Evolutionary conservation across 2,329 filamentous ascomycete genomes (phyloP), one percentile per base, ranked within the genome.

Genomic region (Fusarium caatingaense): DNA sequence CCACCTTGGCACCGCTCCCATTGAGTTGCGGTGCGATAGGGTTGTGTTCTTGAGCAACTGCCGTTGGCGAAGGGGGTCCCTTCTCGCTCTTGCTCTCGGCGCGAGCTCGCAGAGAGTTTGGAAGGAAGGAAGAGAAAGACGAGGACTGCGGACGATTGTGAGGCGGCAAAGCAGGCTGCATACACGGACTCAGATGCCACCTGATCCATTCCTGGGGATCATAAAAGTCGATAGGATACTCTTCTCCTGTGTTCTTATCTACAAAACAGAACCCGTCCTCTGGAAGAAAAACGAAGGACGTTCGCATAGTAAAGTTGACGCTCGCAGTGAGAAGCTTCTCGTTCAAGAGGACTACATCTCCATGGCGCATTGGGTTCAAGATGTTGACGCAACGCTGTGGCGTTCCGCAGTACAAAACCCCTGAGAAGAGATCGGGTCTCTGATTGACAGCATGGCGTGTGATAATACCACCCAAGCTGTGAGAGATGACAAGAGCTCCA

Each of bases 311-410:
- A 75, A 98, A 97, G 80, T 97, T 97, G 72, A 97, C 94, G 76
- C 96, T 93, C 0, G 95, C 94, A 1, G 94, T 97, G 18, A 98
- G 85, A 1, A 98, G 91, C 70, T 93, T 93, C 66, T 94, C 94
- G 74, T 94, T 97, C 63, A 98, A 85, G 2, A 97, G 85, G 1
- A 98, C 94, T 20, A 94, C 92, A 76, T 98, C 94, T n/a, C 94
- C 94, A 73, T 97, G 95, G 37, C 94, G 90, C 15, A 98, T 79
- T 1, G 94, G 94, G 0, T 95, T 95, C 6, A 98, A 86, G 54
- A 97, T 96, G 77, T 97, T 98, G 77, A 98, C 89, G 77, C 94
- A 97, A 56, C 92, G 88, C 71, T 95, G 91, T 1, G 94, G 94
- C 2, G 91, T 89, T 11, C 94, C 95, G 2, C 93, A 94, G 76